phyloP scores from a whole-genome alignment of 176 grass and related monocot species.

The barley (Hordeum vulgare) region DNA sequence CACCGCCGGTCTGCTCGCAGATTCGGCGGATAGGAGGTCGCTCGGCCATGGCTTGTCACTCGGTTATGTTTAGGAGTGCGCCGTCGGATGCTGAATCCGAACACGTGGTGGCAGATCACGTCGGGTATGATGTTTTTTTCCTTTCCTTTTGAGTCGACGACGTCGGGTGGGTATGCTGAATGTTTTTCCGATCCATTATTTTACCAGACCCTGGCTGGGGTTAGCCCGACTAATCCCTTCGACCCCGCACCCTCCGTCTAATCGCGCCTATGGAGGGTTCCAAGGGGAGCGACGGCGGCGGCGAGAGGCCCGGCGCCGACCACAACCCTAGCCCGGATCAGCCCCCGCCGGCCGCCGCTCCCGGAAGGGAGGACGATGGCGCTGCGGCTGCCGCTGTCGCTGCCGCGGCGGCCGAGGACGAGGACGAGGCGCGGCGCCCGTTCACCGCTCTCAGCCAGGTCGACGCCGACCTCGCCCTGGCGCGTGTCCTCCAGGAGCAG shows the following conservation, averaged over 20 bases:
- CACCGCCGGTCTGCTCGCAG: too few species aligned
- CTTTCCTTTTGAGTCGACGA: too few species aligned
- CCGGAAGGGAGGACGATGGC: conserved; percentile 21
- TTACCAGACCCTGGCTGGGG: background rate
- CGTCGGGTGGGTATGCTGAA: too few species aligned
- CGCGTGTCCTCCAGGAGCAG: conserved; percentile 94
- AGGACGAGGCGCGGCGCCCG: conserved; percentile 34
- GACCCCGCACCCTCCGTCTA: background rate
- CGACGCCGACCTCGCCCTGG: conserved; percentile 93
- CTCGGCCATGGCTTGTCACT: too few species aligned
- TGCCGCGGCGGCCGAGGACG: conserved; percentile 6
- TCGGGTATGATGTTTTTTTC: background rate
- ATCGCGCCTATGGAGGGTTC: conserved; percentile 62
- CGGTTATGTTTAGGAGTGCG: background rate
- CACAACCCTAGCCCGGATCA: conserved; percentile 35
- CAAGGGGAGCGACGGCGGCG: conserved; percentile 52
- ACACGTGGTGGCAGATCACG: background rate
- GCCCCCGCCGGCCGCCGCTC: background rate
- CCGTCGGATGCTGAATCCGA: background rate
- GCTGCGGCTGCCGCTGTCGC: conserved; percentile 24
- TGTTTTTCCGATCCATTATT: background rate
- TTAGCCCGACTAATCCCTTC: background rate
- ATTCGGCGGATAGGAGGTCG: background rate
- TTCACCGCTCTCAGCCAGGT: conserved; percentile 93
- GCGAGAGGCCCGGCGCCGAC: conserved; percentile 42